Base-by-base conservation (phyloP, 441 rosid species). In the Euphorbia schlechtendalii region DNA sequence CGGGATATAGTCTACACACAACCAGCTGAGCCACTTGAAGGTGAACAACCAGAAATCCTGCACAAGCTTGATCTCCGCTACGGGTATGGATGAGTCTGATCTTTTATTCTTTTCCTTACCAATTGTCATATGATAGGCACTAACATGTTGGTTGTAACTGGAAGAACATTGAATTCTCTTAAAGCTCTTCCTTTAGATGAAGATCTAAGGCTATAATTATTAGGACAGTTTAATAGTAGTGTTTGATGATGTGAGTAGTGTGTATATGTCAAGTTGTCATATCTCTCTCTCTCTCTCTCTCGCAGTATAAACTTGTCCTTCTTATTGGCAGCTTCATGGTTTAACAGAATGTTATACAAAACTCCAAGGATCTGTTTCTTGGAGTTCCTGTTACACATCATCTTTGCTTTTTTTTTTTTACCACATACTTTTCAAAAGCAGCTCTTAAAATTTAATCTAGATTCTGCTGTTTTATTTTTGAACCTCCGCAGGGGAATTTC, bases 11-110 rank as follows among this genome's bases (percentile, higher is more conserved):
- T 93, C 59, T 93, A 85, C 73, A 76, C 80, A 53, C 96, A 93
- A 71, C 79, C 84, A 68, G 93, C 87, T 32, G 89, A 88, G 65
- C 86, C 86, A n/a, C 69, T 74, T 49, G 89, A 87, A 66, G 88
- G 81, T 74, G 92, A 85, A 78, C 76, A 77, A 73, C 96, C 90
- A 61, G 85, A 82, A 75, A 79, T 93, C 69, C 72, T 93, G 28
- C 95, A 88, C 81, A 86, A 93, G 79, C 96, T 93, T 25, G 96
- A 88, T 77, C 89, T 93, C 74, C 98, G 98, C 65, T 90, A 88
- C 66, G 96, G 97, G 98, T 93, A 88, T 59, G 82, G 64, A 67
- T 48, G 48, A 41, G 56, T 49, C 27, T 3, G 45, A 12, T 65
- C 52, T 46, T 40, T 58, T 3, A 21, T 56, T 54, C n/a, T 21